These are phyloP conservation scores for Phytophthora kernoviae DNA, from an alignment of 352 stramenopile species.

Conservation along the genomic window DNA sequence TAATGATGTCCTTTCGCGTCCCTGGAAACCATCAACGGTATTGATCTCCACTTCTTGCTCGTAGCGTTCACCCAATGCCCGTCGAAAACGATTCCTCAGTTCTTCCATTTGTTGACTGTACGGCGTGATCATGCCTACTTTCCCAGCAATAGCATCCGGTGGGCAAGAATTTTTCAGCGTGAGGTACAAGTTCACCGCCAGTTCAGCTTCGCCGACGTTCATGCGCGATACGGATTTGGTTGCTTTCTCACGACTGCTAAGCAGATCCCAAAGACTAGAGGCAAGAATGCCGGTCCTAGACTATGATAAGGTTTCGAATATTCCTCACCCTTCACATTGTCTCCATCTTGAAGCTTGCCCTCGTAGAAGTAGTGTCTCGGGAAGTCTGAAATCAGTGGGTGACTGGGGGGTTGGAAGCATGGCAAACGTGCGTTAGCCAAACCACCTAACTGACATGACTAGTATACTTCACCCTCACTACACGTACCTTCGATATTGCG, in stretches of 20 bases:
- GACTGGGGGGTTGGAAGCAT: constrained; percentile 33
- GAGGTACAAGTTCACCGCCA: constrained; percentile 88
- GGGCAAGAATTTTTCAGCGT: constrained; percentile 87
- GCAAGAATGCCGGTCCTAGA: constrained; percentile 73
- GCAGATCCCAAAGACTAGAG: constrained; percentile 87
- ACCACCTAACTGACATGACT: background rate
- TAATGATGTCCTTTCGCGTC: constrained; percentile 92
- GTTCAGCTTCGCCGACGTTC: constrained; percentile 81
- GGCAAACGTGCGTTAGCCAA: constrained; percentile 1
- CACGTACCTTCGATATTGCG: constrained; percentile 79
- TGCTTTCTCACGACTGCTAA: constrained; percentile 72
- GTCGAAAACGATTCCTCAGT: constrained; percentile 60
- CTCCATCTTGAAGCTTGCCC: constrained; percentile 82
- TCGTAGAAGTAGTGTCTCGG: constrained; percentile 87
- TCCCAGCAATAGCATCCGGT: constrained; percentile 71
- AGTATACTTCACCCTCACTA: background rate
- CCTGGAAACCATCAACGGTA: constrained; percentile 93
- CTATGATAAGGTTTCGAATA: constrained; percentile 85
- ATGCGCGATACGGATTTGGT: constrained; percentile 80
- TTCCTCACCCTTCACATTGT: constrained; percentile 65
- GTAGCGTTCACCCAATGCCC: constrained; percentile 65
- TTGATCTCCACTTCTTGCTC: constrained; percentile 91
- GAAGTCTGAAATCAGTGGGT: constrained; percentile 86
- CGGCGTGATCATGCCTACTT: constrained; percentile 90
- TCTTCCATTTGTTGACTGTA: constrained; percentile 93